A percentile compares a stretch with the other conserved stretches of the same genome.
phyloP scores from a whole-genome alignment of 768 basidiomycete genomes.

The Boletus fagicola region DNA sequence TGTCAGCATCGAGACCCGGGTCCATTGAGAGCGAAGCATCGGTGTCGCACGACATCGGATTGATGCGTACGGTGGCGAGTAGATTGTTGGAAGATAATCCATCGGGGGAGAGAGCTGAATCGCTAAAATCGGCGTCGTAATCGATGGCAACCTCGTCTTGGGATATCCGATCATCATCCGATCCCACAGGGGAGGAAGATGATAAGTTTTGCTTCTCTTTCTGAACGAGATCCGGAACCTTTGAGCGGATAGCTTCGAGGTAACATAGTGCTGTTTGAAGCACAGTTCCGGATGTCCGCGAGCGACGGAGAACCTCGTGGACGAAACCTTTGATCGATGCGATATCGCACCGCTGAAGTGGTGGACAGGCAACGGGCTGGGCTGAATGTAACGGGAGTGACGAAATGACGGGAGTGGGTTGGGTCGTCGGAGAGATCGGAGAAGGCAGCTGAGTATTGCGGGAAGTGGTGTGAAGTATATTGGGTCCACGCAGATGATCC shows the following conservation, averaged over 20 bases:
- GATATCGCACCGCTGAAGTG: constrained; percentile 33
- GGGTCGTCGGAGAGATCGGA: constrained; percentile 51
- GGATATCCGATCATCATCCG: constrained; percentile 42
- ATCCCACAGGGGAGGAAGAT: constrained; percentile 40
- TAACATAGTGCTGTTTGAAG: constrained; percentile 88
- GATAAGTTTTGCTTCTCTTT: constrained; percentile 49
- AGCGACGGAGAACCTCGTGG: constrained; percentile 84
- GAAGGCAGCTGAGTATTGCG: constrained; percentile 50
- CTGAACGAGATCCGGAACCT: constrained; percentile 59
- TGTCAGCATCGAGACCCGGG: constrained; percentile 13
- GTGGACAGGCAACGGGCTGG: constrained; percentile 15
- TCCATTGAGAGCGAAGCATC: constrained; percentile 19
- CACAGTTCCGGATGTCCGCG: constrained; percentile 78
- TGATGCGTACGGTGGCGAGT: constrained; percentile 46
- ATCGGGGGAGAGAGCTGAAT: constrained; percentile 8
- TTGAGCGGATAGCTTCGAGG: constrained; percentile 75
- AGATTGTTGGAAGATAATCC: constrained; percentile 22
- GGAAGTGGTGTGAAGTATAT: constrained; percentile 1
- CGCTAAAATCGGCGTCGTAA: constrained; percentile 37
- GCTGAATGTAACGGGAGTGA: constrained; percentile 30
- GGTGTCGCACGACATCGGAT: constrained; percentile 26
- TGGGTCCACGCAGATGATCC: constrained; percentile 7
- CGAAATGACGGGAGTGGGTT: constrained; percentile 31
- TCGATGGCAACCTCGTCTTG: constrained; percentile 44
- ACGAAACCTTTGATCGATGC: constrained; percentile 76